Evolutionary conservation across 257 asterid species (phyloP).

Genomic region (Solanum chilense): DNA sequence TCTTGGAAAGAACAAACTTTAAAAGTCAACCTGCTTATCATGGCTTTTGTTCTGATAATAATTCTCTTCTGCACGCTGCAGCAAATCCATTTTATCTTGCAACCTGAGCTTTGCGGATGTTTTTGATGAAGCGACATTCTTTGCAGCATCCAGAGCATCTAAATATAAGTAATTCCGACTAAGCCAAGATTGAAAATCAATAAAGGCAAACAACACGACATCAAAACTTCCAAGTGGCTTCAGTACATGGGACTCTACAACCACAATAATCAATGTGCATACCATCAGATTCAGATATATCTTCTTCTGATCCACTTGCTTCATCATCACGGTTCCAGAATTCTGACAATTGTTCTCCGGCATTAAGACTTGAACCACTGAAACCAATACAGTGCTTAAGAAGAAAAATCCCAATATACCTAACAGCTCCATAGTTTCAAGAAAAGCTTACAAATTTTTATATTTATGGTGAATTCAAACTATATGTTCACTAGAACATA

Average conservation of each 20-base stretch:
- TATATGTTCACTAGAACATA: not conserved
- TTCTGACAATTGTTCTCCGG: conserved; percentile 47
- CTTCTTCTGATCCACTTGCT: conserved; percentile 79
- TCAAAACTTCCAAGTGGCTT: not conserved
- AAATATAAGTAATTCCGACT: not conserved
- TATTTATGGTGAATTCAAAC: not conserved
- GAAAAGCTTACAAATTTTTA: not conserved
- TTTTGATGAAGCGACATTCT: conserved; percentile 24
- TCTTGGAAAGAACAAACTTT: not conserved
- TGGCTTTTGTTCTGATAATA: conserved; percentile 41
- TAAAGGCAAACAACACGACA: not conserved
- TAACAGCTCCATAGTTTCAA: not conserved
- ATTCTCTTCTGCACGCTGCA: conserved; percentile 80
- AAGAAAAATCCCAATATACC: not conserved
- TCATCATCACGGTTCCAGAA: conserved; percentile 90
- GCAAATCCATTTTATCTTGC: conserved; percentile 42
- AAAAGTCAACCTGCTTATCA: conserved; percentile 40
- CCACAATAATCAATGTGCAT: not conserved
- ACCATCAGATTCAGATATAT: conserved; percentile 94
- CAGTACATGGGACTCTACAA: not conserved
- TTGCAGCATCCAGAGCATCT: conserved; percentile 48
- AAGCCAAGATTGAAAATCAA: conserved; percentile 1
- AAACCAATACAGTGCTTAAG: not conserved
- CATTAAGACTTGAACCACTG: conserved; percentile 15
- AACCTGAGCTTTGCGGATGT: conserved; percentile 32